Evolutionary conservation across 2,329 filamentous ascomycete genomes (phyloP).

Genomic region (Cordyceps cateniannulata): DNA sequence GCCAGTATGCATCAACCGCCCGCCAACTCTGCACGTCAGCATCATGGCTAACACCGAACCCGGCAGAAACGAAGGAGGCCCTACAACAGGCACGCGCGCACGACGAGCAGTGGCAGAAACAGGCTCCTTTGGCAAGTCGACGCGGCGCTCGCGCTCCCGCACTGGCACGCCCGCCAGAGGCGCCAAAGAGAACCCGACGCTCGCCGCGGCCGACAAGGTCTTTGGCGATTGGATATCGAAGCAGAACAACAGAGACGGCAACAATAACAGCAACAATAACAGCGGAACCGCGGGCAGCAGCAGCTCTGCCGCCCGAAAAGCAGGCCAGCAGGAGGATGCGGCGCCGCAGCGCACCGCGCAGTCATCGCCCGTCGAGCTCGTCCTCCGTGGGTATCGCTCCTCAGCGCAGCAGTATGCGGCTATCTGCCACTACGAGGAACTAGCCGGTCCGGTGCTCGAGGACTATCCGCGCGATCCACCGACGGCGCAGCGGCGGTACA

Average conservation of each 20-base stretch:
- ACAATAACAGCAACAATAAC: slow-evolving; percentile 8
- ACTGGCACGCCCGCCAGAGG: slow-evolving; percentile 50
- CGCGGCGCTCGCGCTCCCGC: slow-evolving; percentile 54
- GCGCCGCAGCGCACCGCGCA: slow-evolving; percentile 28
- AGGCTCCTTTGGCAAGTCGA: slow-evolving; percentile 62
- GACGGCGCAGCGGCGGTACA: slow-evolving; percentile 61
- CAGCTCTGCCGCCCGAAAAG: slow-evolving; percentile 23
- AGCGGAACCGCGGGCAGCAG: slow-evolving; percentile 23
- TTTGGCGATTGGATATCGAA: slow-evolving; percentile 53
- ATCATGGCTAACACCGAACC: neutral
- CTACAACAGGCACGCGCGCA: slow-evolving; percentile 39
- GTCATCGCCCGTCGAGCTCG: slow-evolving; percentile 60
- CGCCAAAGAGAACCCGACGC: slow-evolving; percentile 52
- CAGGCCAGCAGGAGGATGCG: slow-evolving; percentile 33
- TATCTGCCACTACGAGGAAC: slow-evolving; percentile 79
- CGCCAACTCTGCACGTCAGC: slow-evolving; percentile 9
- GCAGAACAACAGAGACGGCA: slow-evolving; percentile 30
- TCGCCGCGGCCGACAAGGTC: slow-evolving; percentile 54
- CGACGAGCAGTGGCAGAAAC: slow-evolving; percentile 52
- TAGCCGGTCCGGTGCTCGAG: slow-evolving; percentile 83
- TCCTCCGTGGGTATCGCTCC: slow-evolving; percentile 73
- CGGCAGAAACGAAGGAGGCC: slow-evolving; percentile 44
- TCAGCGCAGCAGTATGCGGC: slow-evolving; percentile 72
- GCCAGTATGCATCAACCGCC: slow-evolving; percentile 41
- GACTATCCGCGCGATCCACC: slow-evolving; percentile 88